Conservation (phyloP, 23 red algal species). For the Gracilariopsis chorda region DNA sequence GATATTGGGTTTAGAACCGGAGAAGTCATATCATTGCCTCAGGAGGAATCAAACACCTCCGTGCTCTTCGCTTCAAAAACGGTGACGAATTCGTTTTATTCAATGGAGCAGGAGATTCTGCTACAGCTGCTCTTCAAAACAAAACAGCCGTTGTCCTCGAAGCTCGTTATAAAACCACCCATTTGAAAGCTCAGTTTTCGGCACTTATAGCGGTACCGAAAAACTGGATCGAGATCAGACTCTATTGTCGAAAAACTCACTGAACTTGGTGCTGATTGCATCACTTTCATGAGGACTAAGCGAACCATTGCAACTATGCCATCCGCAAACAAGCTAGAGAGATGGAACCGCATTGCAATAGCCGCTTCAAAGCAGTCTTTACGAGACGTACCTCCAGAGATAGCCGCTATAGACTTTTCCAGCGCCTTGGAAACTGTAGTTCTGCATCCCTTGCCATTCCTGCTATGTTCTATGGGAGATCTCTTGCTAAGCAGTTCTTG, state of each 20-base stretch:
- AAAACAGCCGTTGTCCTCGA: background rate
- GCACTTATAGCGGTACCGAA: slow-evolving; percentile 34
- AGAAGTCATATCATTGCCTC: background rate
- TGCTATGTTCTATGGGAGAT: slow-evolving; percentile 34
- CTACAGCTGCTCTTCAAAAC: background rate
- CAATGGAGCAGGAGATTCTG: slow-evolving; percentile 26
- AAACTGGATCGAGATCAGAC: slow-evolving; percentile 52
- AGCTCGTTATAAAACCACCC: background rate
- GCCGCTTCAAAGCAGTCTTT: slow-evolving; percentile 88
- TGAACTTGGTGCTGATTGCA: slow-evolving; percentile 68
- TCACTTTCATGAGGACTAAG: slow-evolving; percentile 24
- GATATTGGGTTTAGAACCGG: background rate
- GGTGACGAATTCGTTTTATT: slow-evolving; percentile 39
- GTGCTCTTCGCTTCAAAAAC: slow-evolving; percentile 47
- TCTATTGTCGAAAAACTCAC: slow-evolving; percentile 89
- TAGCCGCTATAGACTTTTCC: background rate
- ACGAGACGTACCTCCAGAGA: slow-evolving; percentile 15
- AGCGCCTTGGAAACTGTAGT: background rate
- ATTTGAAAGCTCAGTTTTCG: background rate
- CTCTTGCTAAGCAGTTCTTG: background rate
- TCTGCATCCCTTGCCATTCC: background rate
- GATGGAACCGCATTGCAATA: slow-evolving; percentile 66
- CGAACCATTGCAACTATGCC: background rate
- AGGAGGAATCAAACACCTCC: slow-evolving; percentile 56
- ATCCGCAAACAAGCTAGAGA: background rate